These are phyloP conservation scores for Quercus engelmannii DNA, from an alignment of 306 rosid genomes.

Conservation along the genomic window DNA sequence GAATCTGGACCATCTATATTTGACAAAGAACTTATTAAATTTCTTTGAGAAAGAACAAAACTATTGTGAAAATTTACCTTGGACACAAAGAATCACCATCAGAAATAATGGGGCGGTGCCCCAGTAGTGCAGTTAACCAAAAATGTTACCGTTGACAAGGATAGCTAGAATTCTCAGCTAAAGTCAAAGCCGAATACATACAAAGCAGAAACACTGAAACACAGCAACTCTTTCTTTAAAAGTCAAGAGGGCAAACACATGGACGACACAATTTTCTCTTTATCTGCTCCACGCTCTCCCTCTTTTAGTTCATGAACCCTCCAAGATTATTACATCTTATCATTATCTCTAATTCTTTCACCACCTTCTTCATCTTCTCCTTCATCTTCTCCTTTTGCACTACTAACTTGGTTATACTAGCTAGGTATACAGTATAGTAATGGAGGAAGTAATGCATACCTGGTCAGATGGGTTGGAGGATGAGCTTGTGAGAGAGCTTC, in stretches of 20 bases:
- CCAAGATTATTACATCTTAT: not conserved
- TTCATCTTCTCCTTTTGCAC: constrained; percentile 11
- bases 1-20: not conserved
- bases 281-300: constrained; percentile 64
- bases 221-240: constrained; percentile 39
- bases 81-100: not conserved
- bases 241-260: constrained; percentile 51
- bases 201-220: constrained; percentile 34
- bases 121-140: constrained; percentile 16
- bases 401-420: constrained; percentile 34
- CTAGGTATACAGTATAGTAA: constrained; percentile 1
- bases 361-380: constrained; percentile 17
- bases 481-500: constrained; percentile 69
- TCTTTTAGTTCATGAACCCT: constrained; percentile 16
- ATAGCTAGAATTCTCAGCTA: not conserved
- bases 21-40: not conserved
- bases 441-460: constrained; percentile 38
- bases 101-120: constrained; percentile 26
- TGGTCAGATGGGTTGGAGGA: constrained; percentile 65
- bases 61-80: constrained; percentile 1
- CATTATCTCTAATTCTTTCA: not conserved
- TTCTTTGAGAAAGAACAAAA: not conserved
- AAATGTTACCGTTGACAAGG: constrained; percentile 13
- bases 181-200: constrained; percentile 65
- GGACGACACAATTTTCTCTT: constrained; percentile 41